phyloP scores from a whole-genome alignment of 805 yeast species.

The Candida boidinii region DNA sequence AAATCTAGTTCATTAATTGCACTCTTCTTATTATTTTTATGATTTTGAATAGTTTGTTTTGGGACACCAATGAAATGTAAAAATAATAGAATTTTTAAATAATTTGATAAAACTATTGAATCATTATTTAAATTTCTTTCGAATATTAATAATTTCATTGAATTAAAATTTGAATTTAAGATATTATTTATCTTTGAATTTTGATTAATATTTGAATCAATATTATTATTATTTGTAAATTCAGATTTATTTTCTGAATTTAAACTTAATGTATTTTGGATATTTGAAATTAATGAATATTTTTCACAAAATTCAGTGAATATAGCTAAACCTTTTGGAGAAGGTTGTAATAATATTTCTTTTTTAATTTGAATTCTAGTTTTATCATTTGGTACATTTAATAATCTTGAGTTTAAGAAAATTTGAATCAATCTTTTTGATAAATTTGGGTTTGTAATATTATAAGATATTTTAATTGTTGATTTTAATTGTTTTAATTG shows the following conservation, averaged over 20 bases:
- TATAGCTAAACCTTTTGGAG: slow-evolving; percentile 82
- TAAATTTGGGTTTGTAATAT: slow-evolving; percentile 36
- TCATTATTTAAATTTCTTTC: slow-evolving; percentile 58
- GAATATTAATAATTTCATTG: slow-evolving; percentile 62
- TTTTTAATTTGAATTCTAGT: slow-evolving; percentile 43
- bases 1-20: slow-evolving; percentile 57
- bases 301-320: slow-evolving; percentile 51
- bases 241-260: too few species aligned
- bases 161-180: slow-evolving; percentile 50
- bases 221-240: too few species aligned
- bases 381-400: slow-evolving; percentile 72
- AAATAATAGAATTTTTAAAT: slow-evolving; percentile 54
- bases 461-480: slow-evolving; percentile 45
- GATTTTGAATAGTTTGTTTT: slow-evolving; percentile 60
- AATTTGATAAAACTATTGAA: slow-evolving; percentile 50
- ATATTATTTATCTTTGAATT: too few species aligned
- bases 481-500: slow-evolving; percentile 40
- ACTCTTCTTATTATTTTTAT: too few species aligned
- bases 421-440: slow-evolving; percentile 37
- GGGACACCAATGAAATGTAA: slow-evolving; percentile 51
- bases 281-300: slow-evolving; percentile 37
- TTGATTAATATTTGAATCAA: too few species aligned
- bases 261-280: too few species aligned
- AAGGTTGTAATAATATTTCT: slow-evolving; percentile 58
- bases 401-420: slow-evolving; percentile 52